A percentile compares a stretch with the other conserved stretches of the same genome.
These are phyloP conservation scores for Mycena vulgaris DNA, from an alignment of 768 basidiomycete species.

Conservation along the genomic window DNA sequence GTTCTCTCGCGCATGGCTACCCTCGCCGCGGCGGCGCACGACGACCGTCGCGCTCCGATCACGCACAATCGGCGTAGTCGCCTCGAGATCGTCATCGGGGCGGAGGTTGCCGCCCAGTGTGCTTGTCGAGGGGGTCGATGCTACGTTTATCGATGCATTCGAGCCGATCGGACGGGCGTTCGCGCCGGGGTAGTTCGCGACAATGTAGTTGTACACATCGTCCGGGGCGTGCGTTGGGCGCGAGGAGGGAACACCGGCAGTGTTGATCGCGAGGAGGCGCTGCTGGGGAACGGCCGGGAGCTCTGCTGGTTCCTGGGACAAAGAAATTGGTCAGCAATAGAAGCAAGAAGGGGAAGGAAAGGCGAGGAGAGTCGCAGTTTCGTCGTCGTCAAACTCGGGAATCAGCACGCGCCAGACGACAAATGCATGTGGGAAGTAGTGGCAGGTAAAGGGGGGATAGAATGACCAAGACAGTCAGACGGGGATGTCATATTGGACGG, in stretches of 20 bases:
- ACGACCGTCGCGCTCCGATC: slow-evolving; percentile 40
- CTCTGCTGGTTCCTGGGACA: slow-evolving; percentile 2
- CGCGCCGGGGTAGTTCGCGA: neutral
- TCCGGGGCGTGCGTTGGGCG: neutral
- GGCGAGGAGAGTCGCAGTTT: too few species aligned
- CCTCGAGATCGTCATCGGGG: slow-evolving; percentile 25
- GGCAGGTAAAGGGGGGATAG: too few species aligned
- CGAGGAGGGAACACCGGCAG: neutral
- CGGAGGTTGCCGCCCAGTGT: neutral
- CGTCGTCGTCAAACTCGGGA: too few species aligned
- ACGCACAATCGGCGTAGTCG: slow-evolving; percentile 31
- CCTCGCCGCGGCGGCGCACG: slow-evolving; percentile 26
- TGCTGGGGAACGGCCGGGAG: neutral
- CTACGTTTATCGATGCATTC: neutral
- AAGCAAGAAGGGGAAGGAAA: neutral
- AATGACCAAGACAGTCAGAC: too few species aligned
- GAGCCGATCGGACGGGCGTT: neutral
- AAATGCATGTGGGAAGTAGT: neutral
- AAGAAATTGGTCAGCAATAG: neutral
- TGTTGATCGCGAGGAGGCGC: slow-evolving; percentile 33
- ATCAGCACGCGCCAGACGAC: too few species aligned
- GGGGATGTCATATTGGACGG: too few species aligned
- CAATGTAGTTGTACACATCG: neutral
- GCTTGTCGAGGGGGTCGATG: neutral
- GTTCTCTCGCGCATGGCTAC: slow-evolving; percentile 19